These are phyloP conservation scores for Debaryomyces hansenii DNA, from an alignment of 805 yeast genomes.

Conservation along the genomic window DNA sequence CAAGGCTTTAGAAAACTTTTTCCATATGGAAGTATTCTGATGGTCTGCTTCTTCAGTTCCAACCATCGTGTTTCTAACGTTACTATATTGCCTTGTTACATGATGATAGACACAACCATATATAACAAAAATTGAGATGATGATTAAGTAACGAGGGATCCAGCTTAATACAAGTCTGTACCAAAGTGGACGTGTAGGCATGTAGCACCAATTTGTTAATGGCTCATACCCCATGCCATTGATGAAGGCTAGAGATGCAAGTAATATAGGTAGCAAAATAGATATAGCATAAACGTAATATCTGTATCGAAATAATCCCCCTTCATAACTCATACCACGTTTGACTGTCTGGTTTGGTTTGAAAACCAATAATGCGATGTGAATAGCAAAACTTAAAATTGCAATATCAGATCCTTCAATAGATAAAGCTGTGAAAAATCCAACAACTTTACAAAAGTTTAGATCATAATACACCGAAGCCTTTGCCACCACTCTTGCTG, in stretches of 20 bases:
- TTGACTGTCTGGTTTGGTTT: slow-evolving; percentile 45
- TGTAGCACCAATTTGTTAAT: slow-evolving; percentile 73
- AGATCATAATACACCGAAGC: slow-evolving; percentile 45
- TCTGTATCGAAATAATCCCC: slow-evolving; percentile 68
- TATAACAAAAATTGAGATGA: slow-evolving; percentile 56
- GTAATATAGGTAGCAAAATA: slow-evolving; percentile 58
- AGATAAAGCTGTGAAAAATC: slow-evolving; percentile 77
- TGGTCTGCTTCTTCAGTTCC: not conserved
- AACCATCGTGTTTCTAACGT: not conserved
- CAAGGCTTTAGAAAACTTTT: not conserved
- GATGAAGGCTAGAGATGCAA: slow-evolving; percentile 75
- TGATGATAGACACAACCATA: slow-evolving; percentile 30
- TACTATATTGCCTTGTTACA: not conserved
- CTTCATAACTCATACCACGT: slow-evolving; percentile 50
- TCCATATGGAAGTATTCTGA: not conserved
- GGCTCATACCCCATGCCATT: slow-evolving; percentile 55
- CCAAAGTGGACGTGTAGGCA: slow-evolving; percentile 75
- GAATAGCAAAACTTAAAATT: slow-evolving; percentile 78
- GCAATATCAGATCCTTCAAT: slow-evolving; percentile 88
- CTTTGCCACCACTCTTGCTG: slow-evolving; percentile 52
- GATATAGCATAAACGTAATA: slow-evolving; percentile 57
- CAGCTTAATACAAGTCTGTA: slow-evolving; percentile 71
- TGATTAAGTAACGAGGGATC: slow-evolving; percentile 75
- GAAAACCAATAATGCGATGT: slow-evolving; percentile 73
- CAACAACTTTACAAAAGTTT: slow-evolving; percentile 62